Conservation (phyloP, 2,329 filamentous ascomycete genomes). For the Fusarium sp. region DNA sequence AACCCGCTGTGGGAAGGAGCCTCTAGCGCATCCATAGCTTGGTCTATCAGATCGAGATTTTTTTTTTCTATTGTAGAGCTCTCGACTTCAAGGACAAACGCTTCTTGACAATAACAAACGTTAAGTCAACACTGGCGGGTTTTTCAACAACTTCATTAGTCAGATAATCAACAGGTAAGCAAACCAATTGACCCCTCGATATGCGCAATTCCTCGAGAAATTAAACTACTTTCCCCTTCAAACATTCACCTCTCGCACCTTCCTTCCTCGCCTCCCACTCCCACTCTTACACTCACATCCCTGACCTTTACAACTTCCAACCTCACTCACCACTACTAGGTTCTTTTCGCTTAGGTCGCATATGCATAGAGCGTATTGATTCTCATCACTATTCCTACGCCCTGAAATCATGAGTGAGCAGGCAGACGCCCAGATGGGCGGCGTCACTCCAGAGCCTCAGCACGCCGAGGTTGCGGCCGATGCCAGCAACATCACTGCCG, state of each 20-base stretch:
- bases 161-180: not conserved
- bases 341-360: not conserved
- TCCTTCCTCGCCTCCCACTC: not conserved
- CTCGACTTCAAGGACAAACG: constrained; percentile 12
- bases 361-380: not conserved
- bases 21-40: constrained; percentile 15
- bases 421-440: constrained; percentile 39
- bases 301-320: not conserved
- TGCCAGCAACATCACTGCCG: constrained; percentile 24
- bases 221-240: constrained; percentile 11
- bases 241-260: not conserved
- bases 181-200: not conserved
- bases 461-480: constrained; percentile 26
- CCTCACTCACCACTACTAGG: not conserved
- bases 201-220: constrained; percentile 1
- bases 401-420: constrained; percentile 46
- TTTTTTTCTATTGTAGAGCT: constrained; percentile 15
- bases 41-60: constrained; percentile 30
- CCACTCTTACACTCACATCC: constrained; percentile 8
- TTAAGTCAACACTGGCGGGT: not conserved
- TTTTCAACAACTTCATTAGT: not conserved
- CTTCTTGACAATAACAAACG: constrained; percentile 11
- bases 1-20: constrained; percentile 13
- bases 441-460: constrained; percentile 33
- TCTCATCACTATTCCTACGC: not conserved